Evolutionary conservation across 1,284 basidiomycete species (phyloP), one percentile per base, ranked within the genome.

Genomic region (Chondrostereum purpureum): DNA sequence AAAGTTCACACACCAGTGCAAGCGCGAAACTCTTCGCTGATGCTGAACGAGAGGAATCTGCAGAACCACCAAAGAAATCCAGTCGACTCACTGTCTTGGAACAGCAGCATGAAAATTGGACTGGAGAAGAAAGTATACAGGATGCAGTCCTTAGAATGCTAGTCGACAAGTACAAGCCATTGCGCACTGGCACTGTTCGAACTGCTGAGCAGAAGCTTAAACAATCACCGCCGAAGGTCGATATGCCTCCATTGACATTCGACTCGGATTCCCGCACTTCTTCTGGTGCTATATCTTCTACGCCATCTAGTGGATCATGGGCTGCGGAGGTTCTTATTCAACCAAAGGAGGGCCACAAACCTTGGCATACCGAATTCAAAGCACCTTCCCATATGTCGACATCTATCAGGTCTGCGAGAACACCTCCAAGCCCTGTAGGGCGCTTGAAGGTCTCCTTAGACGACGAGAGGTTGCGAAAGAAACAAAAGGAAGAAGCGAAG

Each of bases 61-160:
- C 68, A 38, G 55, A 51, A 36, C 57, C 63, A 5, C 60, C 58
- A 13, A 63, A 64, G 10, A 14, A 41, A 11, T 60, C 61, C 2
- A 51, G 53, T 3, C 52, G 50, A 20, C 42, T 66, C 34, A 55
- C 60, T 13, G 52, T 56, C 8, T 54, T 71, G 38, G 70, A 66
- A 55, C 64, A 60, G 37, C 63, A 75, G 51, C 59, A 78, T 31
- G 66, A 74, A 54, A 80, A 83, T 56, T 91, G 87, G 89, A 77
- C 75, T 2, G 88, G 87, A 1, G 86, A 91, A 12, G 88, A 91
- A 61, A 69, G 72, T 1, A 69, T 79, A 2, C 68, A 78, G 47
- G 85, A 90, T 65, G 75, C 83, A 0, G 85, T 91, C 0, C 69
- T 92, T 16, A 77, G 88, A 18, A 92, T 92, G 89, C 75, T 92